Evolutionary conservation across 1,139 yeast genomes (phyloP).

Genomic region (Candida freyschussii): DNA sequence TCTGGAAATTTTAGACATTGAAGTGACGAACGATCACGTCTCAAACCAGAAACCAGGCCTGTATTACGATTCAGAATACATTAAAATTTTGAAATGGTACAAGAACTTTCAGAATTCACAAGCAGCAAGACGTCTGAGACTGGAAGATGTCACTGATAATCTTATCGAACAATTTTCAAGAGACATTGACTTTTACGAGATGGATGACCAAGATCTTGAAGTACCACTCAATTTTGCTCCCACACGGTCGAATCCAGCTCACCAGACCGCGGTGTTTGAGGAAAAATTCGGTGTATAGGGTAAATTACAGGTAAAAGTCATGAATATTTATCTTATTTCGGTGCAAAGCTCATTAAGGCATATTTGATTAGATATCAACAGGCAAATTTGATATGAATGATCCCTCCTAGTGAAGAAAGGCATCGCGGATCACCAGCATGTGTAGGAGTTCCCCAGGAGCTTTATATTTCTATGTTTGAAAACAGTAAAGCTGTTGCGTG

Average conservation of each 20-base stretch:
- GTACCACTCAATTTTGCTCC: slow-evolving; percentile 15
- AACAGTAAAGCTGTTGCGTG: too few species aligned
- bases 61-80: slow-evolving; percentile 41
- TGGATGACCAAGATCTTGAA: slow-evolving; percentile 6
- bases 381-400: too few species aligned
- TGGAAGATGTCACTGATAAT: slow-evolving; percentile 10
- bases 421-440: too few species aligned
- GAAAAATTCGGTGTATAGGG: slow-evolving; percentile 5
- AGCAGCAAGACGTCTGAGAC: slow-evolving; percentile 9
- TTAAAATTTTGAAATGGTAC: slow-evolving; percentile 39
- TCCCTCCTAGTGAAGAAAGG: too few species aligned
- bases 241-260: slow-evolving; percentile 9
- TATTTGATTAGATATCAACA: slow-evolving; percentile 6
- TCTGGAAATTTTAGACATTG: slow-evolving; percentile 42
- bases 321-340: too few species aligned
- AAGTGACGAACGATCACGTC: slow-evolving; percentile 27
- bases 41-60: slow-evolving; percentile 27
- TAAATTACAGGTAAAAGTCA: too few species aligned
- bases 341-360: slow-evolving; percentile 4
- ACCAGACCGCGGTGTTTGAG: slow-evolving; percentile 12
- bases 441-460: too few species aligned
- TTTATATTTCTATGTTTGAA: too few species aligned
- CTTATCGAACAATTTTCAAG: slow-evolving; percentile 14
- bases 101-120: slow-evolving; percentile 14
- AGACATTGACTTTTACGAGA: slow-evolving; percentile 13